These are phyloP conservation scores for Cairneyella variabilis DNA, from an alignment of 495 filamentous ascomycete species.

Conservation along the genomic window DNA sequence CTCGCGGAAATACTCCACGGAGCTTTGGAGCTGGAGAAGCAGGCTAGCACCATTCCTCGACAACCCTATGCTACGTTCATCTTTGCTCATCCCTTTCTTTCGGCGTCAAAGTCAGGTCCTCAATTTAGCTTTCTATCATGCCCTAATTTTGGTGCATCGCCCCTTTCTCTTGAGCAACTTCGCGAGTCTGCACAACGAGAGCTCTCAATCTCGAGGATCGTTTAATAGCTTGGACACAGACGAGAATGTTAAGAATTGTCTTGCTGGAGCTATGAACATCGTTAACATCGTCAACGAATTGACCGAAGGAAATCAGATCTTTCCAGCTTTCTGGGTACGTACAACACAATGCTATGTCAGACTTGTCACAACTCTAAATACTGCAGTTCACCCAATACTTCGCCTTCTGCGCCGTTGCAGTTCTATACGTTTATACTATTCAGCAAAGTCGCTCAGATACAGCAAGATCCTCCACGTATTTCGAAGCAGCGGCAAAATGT, in stretches of 20 bases:
- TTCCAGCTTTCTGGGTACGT: conserved; percentile 11
- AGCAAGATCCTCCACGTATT: no score
- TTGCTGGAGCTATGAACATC: conserved; percentile 11
- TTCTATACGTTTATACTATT: no score
- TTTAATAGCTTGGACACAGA: background rate
- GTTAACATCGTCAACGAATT: conserved; percentile 4
- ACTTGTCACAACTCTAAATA: no score
- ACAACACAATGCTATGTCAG: background rate
- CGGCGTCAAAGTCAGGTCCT: no score
- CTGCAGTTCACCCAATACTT: no score
- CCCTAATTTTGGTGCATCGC: conserved; percentile 39
- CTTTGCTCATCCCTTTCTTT: no score
- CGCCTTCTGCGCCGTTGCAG: no score
- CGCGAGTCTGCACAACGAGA: conserved; percentile 9
- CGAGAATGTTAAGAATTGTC: conserved; percentile 2
- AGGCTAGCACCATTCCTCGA: conserved; percentile 41
- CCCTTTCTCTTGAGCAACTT: conserved; percentile 47
- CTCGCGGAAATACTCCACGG: conserved; percentile 27
- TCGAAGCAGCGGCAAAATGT: no score
- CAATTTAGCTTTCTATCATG: no score
- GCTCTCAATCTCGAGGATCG: background rate
- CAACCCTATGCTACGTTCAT: no score
- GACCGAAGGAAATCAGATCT: conserved; percentile 25
- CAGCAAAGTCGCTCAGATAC: no score
- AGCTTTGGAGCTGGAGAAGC: conserved; percentile 40